Percentiles rank a stretch among this genome's conserved stretches.
Conservation (phyloP, 495 filamentous ascomycete genomes). For the Bryoglossum gracile region DNA sequence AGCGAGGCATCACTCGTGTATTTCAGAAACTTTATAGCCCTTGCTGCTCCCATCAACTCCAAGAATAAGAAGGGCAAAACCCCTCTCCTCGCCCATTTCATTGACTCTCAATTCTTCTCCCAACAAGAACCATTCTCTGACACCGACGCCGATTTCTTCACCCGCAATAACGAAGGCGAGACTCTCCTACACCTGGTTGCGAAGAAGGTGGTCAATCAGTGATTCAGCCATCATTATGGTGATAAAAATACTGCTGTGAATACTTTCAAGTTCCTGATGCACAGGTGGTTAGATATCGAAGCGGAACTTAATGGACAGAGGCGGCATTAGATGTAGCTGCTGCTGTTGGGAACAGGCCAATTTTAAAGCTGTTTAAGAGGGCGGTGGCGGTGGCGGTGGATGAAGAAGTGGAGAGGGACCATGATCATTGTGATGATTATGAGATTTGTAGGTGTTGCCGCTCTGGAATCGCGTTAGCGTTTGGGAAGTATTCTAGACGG, state of each 20-base stretch:
- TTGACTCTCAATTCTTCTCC: slow-evolving; percentile 9
- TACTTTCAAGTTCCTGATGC: slow-evolving; percentile 22
- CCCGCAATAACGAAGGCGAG: neutral
- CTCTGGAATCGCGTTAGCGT: too few species aligned
- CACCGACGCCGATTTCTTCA: slow-evolving; percentile 1
- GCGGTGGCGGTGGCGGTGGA: too few species aligned
- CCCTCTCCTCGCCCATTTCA: slow-evolving; percentile 27
- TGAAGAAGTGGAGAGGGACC: too few species aligned
- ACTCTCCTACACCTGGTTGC: neutral
- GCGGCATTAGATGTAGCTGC: slow-evolving; percentile 15
- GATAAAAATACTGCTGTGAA: neutral
- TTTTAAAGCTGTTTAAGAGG: slow-evolving; percentile 3
- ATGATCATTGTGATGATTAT: too few species aligned
- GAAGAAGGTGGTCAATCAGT: too few species aligned
- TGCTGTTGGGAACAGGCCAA: neutral
- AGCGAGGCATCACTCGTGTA: neutral
- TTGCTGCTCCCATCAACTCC: slow-evolving; percentile 25
- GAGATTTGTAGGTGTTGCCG: too few species aligned
- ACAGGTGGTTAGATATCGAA: slow-evolving; percentile 25
- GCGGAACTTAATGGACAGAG: slow-evolving; percentile 23
- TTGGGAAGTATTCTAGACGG: too few species aligned
- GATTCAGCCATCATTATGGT: neutral
- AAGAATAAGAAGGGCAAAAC: slow-evolving; percentile 27
- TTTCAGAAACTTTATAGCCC: slow-evolving; percentile 15
- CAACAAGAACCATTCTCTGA: neutral